A percentile compares a stretch with the other conserved stretches of the same genome.
Conservation (phyloP, 2,329 filamentous ascomycete species). For the Neofusicoccum sp. region DNA sequence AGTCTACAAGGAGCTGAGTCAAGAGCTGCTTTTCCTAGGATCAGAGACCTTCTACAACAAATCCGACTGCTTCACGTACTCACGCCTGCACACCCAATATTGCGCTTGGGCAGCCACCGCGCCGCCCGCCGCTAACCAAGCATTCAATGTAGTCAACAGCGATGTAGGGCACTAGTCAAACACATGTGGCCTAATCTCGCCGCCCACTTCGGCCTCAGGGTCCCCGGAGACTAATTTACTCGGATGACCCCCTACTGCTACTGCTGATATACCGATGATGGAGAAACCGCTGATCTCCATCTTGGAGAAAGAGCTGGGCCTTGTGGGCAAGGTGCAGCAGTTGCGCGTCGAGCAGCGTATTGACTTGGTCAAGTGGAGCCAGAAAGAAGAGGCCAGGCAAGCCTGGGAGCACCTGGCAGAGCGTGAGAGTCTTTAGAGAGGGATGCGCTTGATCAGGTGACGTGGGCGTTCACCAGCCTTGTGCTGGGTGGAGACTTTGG, state of each 20-base stretch:
- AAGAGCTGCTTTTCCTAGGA: slow-evolving; percentile 30
- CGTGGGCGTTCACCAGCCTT: slow-evolving; percentile 46
- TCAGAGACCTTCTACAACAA: slow-evolving; percentile 29
- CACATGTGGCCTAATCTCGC: slow-evolving; percentile 41
- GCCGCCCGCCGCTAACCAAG: slow-evolving; percentile 38
- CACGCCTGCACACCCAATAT: slow-evolving; percentile 30
- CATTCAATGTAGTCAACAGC: slow-evolving; percentile 46
- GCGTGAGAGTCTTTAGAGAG: slow-evolving; percentile 38
- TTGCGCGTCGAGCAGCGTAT: slow-evolving; percentile 33
- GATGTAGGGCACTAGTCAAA: slow-evolving; percentile 44
- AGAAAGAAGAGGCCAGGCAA: slow-evolving; percentile 37
- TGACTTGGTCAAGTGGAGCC: slow-evolving; percentile 43
- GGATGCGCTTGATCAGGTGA: slow-evolving; percentile 44
- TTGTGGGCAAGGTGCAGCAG: slow-evolving; percentile 22
- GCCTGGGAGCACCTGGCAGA: slow-evolving; percentile 39
- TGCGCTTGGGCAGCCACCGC: slow-evolving; percentile 34
- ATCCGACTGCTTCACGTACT: slow-evolving; percentile 31
- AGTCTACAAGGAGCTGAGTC: slow-evolving; percentile 30
- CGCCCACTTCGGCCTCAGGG: not conserved
- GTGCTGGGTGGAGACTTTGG: slow-evolving; percentile 44
- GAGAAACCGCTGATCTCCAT: not conserved
- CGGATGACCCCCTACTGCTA: not conserved
- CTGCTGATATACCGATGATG: not conserved
- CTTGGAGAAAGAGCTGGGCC: slow-evolving; percentile 27
- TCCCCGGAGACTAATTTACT: not conserved